These are phyloP conservation scores for apple (Malus domestica) DNA, from an alignment of 306 rosid genomes.

Conservation along the genomic window ASM211411v1 NC_041802.1:24217001-24217500, in stretches of 20 bases:
- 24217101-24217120: neutral
- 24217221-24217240: neutral
- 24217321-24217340: neutral
- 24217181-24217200: neutral
- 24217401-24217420: no score
- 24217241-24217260: no score
- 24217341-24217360: neutral
- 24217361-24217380: neutral
- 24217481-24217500: no score
- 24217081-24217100: neutral
- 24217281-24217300: neutral
- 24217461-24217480: no score
- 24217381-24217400: no score
- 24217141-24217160: no score
- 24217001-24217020: neutral
- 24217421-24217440: no score
- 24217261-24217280: neutral
- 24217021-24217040: neutral
- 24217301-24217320: no score
- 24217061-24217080: neutral
- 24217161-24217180: neutral
- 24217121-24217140: neutral
- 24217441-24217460: no score
- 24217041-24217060: neutral
- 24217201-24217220: neutral